phyloP scores from a whole-genome alignment of 2,329 filamentous ascomycete genomes.

The Cordyceps tenuipes region DNA sequence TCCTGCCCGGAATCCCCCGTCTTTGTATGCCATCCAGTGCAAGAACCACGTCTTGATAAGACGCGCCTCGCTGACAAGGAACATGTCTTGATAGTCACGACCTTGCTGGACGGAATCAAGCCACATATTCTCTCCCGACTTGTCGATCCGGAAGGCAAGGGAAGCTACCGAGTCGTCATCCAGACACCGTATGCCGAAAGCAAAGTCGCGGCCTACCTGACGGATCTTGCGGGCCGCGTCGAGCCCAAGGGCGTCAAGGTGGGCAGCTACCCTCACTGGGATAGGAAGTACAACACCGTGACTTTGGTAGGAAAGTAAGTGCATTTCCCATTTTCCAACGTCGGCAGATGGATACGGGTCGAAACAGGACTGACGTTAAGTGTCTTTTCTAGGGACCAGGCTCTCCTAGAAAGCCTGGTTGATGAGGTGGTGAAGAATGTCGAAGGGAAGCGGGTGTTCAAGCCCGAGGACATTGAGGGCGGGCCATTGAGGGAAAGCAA shows the following conservation, averaged over 20 bases:
- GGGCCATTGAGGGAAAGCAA: slow-evolving; percentile 8
- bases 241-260: slow-evolving; percentile 78
- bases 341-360: not conserved
- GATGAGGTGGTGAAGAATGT: slow-evolving; percentile 70
- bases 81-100: slow-evolving; percentile 46
- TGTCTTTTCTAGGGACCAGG: slow-evolving; percentile 49
- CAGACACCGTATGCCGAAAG: slow-evolving; percentile 86
- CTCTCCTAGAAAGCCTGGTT: slow-evolving; percentile 70
- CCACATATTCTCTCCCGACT: slow-evolving; percentile 62
- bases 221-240: slow-evolving; percentile 65
- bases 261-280: slow-evolving; percentile 91
- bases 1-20: slow-evolving; percentile 80
- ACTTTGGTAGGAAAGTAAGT: slow-evolving; percentile 65
- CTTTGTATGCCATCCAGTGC: slow-evolving; percentile 47
- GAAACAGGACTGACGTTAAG: not conserved
- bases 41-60: too few species aligned
- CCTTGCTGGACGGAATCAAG: slow-evolving; percentile 68
- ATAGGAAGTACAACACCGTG: slow-evolving; percentile 78
- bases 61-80: not conserved
- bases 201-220: slow-evolving; percentile 72
- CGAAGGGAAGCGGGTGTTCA: slow-evolving; percentile 58
- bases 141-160: slow-evolving; percentile 71
- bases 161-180: slow-evolving; percentile 69
- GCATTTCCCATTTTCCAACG: not conserved
- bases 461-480: slow-evolving; percentile 61